Conservation (phyloP, 306 rosid species). For the Vicia sativa region DNA sequence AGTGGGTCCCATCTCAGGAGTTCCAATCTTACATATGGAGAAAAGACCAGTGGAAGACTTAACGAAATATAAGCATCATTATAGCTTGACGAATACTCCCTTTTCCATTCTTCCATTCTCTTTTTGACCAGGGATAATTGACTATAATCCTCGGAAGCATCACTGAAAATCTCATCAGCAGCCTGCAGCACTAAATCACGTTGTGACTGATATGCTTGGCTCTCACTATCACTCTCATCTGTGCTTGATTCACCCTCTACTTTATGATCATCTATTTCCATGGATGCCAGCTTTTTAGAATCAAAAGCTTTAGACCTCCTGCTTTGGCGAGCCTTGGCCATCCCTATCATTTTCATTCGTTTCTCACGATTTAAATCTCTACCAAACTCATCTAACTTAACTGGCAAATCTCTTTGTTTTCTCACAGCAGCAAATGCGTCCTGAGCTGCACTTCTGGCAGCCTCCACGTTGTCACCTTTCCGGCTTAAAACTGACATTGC, state of each 20-base stretch:
- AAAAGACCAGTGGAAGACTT: constrained; percentile 82
- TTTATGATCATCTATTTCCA: constrained; percentile 69
- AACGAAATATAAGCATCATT: constrained; percentile 88
- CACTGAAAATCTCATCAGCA: constrained; percentile 83
- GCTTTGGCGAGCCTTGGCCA: constrained; percentile 65
- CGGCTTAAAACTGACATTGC: constrained; percentile 69
- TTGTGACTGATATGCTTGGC: constrained; percentile 67
- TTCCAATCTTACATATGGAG: constrained; percentile 93
- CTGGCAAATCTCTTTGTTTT: constrained; percentile 77
- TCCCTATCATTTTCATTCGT: constrained; percentile 71
- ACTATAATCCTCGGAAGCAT: constrained; percentile 87
- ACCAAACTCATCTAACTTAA: constrained; percentile 85
- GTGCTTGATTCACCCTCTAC: constrained; percentile 97
- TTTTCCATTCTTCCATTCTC: constrained; percentile 91
- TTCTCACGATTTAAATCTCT: constrained; percentile 89
- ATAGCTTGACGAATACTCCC: constrained; percentile 64
- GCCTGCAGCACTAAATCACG: constrained; percentile 70
- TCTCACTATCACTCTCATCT: constrained; percentile 94
- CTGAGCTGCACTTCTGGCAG: constrained; percentile 81
- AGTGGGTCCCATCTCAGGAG: constrained; percentile 98
- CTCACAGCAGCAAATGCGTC: constrained; percentile 71
- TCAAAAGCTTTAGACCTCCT: constrained; percentile 51
- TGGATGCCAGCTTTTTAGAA: constrained; percentile 52
- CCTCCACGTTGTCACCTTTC: constrained; percentile 68
- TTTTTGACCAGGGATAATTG: constrained; percentile 75